phyloP scores from a whole-genome alignment of 1,139 yeast genomes.

The Pichia sp. region DNA sequence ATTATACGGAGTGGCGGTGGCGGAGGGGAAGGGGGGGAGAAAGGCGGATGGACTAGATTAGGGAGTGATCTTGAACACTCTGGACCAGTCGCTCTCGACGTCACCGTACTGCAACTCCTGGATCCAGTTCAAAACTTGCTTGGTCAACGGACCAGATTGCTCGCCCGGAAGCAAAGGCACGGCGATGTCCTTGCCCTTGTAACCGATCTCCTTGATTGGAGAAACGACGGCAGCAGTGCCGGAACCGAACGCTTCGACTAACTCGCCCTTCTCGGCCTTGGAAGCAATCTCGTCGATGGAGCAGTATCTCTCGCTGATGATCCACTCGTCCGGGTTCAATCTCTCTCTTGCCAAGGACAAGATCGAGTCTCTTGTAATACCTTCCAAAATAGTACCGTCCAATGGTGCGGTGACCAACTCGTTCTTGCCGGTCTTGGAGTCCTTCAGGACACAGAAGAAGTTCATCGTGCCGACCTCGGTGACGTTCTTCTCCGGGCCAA shows the following conservation, averaged over 20 bases:
- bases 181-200: slow-evolving; percentile 61
- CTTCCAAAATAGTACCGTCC: slow-evolving; percentile 95
- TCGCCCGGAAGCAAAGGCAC: slow-evolving; percentile 80
- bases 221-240: slow-evolving; percentile 98
- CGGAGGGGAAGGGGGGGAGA: neutral
- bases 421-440: slow-evolving; percentile 66
- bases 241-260: slow-evolving; percentile 92
- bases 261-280: slow-evolving; percentile 71
- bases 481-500: slow-evolving; percentile 82
- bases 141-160: slow-evolving; percentile 75
- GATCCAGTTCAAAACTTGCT: slow-evolving; percentile 76
- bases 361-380: slow-evolving; percentile 92
- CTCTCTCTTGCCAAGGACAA: slow-evolving; percentile 70
- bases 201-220: slow-evolving; percentile 85
- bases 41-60: neutral
- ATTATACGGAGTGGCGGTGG: too few relatives aligned
- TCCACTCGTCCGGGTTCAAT: slow-evolving; percentile 73
- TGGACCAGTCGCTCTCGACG: slow-evolving; percentile 63
- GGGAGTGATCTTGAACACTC: slow-evolving; percentile 37
- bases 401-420: slow-evolving; percentile 95
- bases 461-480: slow-evolving; percentile 99
- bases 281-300: slow-evolving; percentile 78
- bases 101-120: slow-evolving; percentile 85
- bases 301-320: slow-evolving; percentile 72
- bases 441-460: slow-evolving; percentile 77